Percentiles rank a stretch among this genome's conserved stretches.
Evolutionary conservation across 108 stramenopile species (phyloP).

Genomic region (Nannochloropsis gaditana): DNA sequence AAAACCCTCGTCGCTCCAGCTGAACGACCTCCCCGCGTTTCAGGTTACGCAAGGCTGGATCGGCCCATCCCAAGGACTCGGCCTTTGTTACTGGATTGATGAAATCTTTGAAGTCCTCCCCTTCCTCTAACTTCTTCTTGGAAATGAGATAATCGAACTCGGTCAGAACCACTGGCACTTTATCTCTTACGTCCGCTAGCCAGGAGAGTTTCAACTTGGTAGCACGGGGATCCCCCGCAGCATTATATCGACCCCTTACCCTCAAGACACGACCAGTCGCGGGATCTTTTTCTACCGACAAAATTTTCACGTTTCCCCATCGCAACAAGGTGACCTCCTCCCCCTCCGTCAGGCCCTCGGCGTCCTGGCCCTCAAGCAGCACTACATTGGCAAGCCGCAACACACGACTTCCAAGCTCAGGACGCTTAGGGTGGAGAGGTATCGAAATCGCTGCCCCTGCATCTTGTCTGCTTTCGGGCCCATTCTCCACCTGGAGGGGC

Average conservation of each 20-base stretch:
- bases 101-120: conserved; percentile 84
- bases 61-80: conserved; percentile 45
- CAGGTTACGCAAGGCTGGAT: conserved; percentile 51
- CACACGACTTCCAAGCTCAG: conserved; percentile 67
- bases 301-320: conserved; percentile 65
- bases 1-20: conserved; percentile 94
- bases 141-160: conserved; percentile 97
- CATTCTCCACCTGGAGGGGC: conserved; percentile 67
- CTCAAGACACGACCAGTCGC: conserved; percentile 38
- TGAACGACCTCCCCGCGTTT: conserved; percentile 80
- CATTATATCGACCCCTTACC: conserved; percentile 39
- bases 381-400: conserved; percentile 65
- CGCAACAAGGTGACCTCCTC: conserved; percentile 84
- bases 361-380: conserved; percentile 81
- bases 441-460: conserved; percentile 28
- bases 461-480: conserved; percentile 46
- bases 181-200: conserved; percentile 66
- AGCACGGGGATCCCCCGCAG: conserved; percentile 80
- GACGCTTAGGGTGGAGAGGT: conserved; percentile 66
- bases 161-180: conserved; percentile 60
- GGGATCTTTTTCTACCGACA: conserved; percentile 66
- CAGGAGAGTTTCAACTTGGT: conserved; percentile 89
- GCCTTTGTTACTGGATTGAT: conserved; percentile 78
- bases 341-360: conserved; percentile 69
- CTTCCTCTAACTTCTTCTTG: conserved; percentile 72